phyloP scores from a whole-genome alignment of 495 filamentous ascomycete genomes.

The Parathielavia appendiculata region DNA sequence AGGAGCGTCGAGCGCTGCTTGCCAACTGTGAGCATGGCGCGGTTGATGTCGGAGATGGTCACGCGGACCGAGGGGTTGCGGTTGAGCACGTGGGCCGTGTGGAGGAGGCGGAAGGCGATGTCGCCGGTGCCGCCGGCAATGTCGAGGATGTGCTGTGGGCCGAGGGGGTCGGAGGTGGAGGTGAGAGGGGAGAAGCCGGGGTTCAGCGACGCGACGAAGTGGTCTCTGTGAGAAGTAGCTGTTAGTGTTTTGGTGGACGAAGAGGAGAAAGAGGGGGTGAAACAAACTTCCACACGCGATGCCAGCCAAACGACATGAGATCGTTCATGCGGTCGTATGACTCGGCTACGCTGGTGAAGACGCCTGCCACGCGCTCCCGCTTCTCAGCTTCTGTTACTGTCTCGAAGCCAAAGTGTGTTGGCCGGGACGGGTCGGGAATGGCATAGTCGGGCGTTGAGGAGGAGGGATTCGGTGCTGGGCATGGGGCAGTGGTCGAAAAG shows the following conservation, averaged over 20 bases:
- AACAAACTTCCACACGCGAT: constrained; percentile 82
- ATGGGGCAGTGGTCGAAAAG: constrained; percentile 24
- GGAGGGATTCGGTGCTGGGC: constrained; percentile 17
- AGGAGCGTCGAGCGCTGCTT: constrained; percentile 57
- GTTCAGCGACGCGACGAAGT: constrained; percentile 89
- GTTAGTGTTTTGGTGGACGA: constrained; percentile 15
- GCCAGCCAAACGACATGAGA: constrained; percentile 94
- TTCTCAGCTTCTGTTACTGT: constrained; percentile 82
- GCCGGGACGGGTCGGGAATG: constrained; percentile 49
- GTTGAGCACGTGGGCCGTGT: constrained; percentile 80
- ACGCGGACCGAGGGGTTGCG: constrained; percentile 70
- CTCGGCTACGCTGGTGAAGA: constrained; percentile 93
- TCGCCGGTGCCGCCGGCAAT: constrained; percentile 96
- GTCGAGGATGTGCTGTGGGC: constrained; percentile 74
- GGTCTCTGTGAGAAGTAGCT: constrained; percentile 50
- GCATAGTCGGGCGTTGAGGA: constrained; percentile 28
- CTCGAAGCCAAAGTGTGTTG: constrained; percentile 93
- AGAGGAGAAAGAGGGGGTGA: constrained; percentile 1
- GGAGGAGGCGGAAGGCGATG: constrained; percentile 94
- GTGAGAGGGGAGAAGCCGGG: constrained; percentile 65
- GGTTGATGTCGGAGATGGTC: constrained; percentile 92
- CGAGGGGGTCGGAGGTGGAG: constrained; percentile 29
- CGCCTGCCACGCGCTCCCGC: constrained; percentile 60
- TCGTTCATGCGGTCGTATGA: constrained; percentile 97
- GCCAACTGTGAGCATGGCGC: constrained; percentile 86